Conservation (phyloP, 805 yeast genomes). For the Scheffersomyces coipomensis region DNA sequence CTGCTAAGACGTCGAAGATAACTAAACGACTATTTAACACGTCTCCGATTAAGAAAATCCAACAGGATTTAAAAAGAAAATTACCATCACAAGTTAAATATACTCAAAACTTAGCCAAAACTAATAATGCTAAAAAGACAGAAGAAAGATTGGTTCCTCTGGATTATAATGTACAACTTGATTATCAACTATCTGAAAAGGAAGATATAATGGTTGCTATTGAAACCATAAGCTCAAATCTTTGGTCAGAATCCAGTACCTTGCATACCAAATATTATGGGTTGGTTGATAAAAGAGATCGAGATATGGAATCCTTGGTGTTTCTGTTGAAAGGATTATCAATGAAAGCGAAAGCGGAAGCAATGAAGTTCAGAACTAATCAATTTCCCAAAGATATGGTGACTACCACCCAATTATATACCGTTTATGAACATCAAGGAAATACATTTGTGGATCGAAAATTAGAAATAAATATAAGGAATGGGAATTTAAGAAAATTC, state of each 20-base stretch:
- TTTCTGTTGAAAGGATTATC: conserved; percentile 34
- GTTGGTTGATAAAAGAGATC: not conserved
- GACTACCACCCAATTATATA: conserved; percentile 47
- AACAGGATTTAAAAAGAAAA: conserved; percentile 21
- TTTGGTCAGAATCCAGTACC: conserved; percentile 36
- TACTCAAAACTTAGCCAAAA: conserved; percentile 11
- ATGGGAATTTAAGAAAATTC: conserved; percentile 37
- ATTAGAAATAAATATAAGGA: conserved; percentile 34
- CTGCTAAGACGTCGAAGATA: conserved; percentile 39
- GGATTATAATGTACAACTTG: conserved; percentile 40
- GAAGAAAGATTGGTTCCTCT: conserved; percentile 13
- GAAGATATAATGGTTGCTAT: conserved; percentile 32
- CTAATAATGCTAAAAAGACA: no score
- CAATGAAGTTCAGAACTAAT: conserved; percentile 27
- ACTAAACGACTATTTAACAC: conserved; percentile 13
- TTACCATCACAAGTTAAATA: conserved; percentile 25
- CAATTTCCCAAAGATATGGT: conserved; percentile 41
- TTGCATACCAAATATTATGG: conserved; percentile 22
- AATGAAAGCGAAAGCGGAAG: conserved; percentile 33
- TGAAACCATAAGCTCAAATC: conserved; percentile 29
- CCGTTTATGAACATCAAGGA: conserved; percentile 44
- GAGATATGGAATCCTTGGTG: conserved; percentile 24
- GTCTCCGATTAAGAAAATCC: conserved; percentile 24
- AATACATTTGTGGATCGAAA: conserved; percentile 50
- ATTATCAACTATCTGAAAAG: conserved; percentile 30